Evolutionary conservation across 1,284 basidiomycete genomes (phyloP).

Genomic region (Uromyces viciae-fabae): DNA sequence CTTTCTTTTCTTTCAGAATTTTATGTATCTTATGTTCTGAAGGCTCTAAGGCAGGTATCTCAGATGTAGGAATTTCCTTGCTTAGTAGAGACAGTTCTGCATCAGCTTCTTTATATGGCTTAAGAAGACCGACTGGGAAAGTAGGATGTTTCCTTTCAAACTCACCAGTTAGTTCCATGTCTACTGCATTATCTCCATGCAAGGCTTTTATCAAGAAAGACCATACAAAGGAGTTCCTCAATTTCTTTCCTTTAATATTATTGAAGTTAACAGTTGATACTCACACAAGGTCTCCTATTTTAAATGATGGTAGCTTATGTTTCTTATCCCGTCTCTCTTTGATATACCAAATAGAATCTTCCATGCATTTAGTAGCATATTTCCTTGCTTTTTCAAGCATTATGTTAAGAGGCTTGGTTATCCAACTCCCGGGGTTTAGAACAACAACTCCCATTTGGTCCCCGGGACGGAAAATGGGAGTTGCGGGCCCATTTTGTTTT

Average conservation of each 20-base stretch:
- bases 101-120: not conserved
- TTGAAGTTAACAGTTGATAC: not conserved
- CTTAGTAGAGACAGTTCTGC: not conserved
- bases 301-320: not conserved
- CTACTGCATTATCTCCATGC: not conserved
- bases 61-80: not conserved
- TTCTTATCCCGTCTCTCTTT: not conserved
- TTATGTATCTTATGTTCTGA: not conserved
- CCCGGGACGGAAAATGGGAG: too few species aligned
- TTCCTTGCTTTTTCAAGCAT: slow-evolving; percentile 6
- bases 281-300: not conserved
- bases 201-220: not conserved
- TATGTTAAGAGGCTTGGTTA: too few species aligned
- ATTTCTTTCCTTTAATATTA: slow-evolving; percentile 1
- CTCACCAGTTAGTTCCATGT: not conserved
- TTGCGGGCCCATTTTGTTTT: too few species aligned
- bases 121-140: not conserved
- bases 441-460: too few species aligned
- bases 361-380: not conserved
- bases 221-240: not conserved
- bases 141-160: not conserved
- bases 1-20: not conserved
- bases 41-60: not conserved
- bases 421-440: too few species aligned
- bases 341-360: not conserved